Percentiles rank a stretch among this genome's conserved stretches.
phyloP scores from a whole-genome alignment of 495 filamentous ascomycete species.

The Acidomyces sp. region DNA sequence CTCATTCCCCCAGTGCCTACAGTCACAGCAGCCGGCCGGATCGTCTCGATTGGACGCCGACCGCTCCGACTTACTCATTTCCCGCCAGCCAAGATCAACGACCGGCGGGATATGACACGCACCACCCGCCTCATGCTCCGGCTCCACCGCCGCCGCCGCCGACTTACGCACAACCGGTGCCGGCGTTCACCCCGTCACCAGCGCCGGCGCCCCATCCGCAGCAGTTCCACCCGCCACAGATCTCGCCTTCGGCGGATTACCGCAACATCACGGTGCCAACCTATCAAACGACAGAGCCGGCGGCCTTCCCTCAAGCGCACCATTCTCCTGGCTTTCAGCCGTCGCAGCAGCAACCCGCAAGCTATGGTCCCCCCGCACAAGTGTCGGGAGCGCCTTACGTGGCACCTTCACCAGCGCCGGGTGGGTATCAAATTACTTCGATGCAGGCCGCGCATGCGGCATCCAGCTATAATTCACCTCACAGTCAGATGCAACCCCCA shows the following conservation, averaged over 20 bases:
- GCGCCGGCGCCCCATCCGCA: slow-evolving; percentile 3
- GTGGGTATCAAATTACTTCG: slow-evolving; percentile 3
- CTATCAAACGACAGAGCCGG: slow-evolving; percentile 2
- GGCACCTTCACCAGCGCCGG: background rate
- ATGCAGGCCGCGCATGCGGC: background rate
- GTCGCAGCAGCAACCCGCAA: slow-evolving; percentile 1
- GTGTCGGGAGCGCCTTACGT: background rate
- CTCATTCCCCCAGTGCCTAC: background rate
- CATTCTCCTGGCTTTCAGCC: background rate
- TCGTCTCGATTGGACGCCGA: background rate
- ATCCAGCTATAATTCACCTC: background rate
- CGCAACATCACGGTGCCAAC: slow-evolving; percentile 9
- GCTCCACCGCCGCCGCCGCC: background rate
- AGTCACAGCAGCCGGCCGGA: background rate
- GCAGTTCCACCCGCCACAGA: slow-evolving; percentile 1
- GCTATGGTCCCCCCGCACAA: slow-evolving; percentile 2
- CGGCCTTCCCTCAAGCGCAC: background rate
- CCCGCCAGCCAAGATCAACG: background rate
- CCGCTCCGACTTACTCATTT: slow-evolving; percentile 1
- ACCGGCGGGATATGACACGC: slow-evolving; percentile 3
- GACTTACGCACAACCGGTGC: background rate
- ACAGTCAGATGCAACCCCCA: slow-evolving; percentile 10
- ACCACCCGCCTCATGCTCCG: background rate
- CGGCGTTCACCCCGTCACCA: background rate
- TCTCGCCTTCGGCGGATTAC: slow-evolving; percentile 7